Evolutionary conservation across 176 grass and related monocot species (phyloP).

Genomic region (Aegilops tauschii): DNA sequence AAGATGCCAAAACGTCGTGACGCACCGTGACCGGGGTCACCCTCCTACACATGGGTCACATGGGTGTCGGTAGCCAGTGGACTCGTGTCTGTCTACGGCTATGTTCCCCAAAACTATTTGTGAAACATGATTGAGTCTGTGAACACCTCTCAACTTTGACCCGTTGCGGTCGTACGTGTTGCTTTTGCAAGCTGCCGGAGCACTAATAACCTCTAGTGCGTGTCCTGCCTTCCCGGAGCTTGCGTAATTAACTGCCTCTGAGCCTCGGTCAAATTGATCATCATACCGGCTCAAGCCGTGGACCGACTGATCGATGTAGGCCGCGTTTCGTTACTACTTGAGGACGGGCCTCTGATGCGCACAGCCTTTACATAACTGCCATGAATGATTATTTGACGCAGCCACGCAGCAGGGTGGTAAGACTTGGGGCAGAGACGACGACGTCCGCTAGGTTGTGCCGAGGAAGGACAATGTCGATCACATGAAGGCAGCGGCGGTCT

Average conservation of each 20-base stretch:
- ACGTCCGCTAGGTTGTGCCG: not conserved
- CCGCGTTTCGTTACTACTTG: not conserved
- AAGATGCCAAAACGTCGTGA: not conserved
- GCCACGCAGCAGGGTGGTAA: not conserved
- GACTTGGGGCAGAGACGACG: not conserved
- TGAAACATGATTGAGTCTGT: not conserved
- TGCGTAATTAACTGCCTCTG: not conserved
- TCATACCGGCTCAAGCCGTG: not conserved
- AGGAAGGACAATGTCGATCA: not conserved
- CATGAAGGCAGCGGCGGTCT: not conserved
- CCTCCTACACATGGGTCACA: not conserved
- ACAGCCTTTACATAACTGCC: not conserved
- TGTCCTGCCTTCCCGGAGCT: not conserved
- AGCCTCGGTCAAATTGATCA: not conserved
- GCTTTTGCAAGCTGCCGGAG: not conserved
- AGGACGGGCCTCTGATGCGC: not conserved
- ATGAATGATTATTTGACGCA: not conserved
- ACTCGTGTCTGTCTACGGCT: not conserved
- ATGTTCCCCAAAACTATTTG: not conserved
- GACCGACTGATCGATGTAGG: not conserved
- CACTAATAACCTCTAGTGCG: not conserved
- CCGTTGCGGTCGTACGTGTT: not conserved
- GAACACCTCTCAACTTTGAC: not conserved
- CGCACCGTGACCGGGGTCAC: not conserved
- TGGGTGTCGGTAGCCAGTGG: not conserved